Base-by-base conservation (phyloP, 192 early-diverging fungal species). In the Podila horticola region DNA sequence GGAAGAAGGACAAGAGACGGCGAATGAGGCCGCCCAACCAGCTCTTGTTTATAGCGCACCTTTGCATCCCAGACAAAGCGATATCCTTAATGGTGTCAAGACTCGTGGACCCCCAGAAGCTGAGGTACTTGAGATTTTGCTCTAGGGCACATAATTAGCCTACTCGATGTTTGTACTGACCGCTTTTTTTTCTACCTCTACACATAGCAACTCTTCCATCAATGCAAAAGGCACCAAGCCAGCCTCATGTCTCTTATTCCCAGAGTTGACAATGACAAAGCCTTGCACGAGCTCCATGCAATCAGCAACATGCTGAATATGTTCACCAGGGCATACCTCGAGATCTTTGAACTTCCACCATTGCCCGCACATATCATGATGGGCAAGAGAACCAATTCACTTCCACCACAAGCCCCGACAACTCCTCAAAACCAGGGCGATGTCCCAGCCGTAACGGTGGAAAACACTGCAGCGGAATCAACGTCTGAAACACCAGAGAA, bases 211-310 rank as follows among this genome's bases (percentile, higher is more conserved):
- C 28, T 73, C 1, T 81, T 72, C 62, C 77, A 73, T 59, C 77
- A 81, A 38, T 73, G 70, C 67, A 72, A 73, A 52, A 49, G 77
- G 1, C 77, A 81, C 29, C 70, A 81, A 41, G 70, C 62, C 12
- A 73, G 59, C 17, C 72, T 81, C 50, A 59, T 41, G n/a, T 64
- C 31, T 31, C 62, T 81, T 34, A 64, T 55, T 7, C 15, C 61
- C 13, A 81, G 70, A 28, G 51, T 73, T 41, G 59, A 69, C 22
- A 81, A 81, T 15, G 71, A 81, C 26, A 68, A 52, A 20, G 77
- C 77, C 13, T 30, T 81, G 24, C 50, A 55, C 8, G 77, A 81
- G 38, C 59, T 81, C 12, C 65, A 81, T 12, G 55, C 55, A 0
- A 66, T 81, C 45, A 24, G 22, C 55, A 64, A 59, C 30, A 22